Percentiles rank a stretch among this genome's conserved stretches.
phyloP scores from a whole-genome alignment of 2,329 filamentous ascomycete species.

The Aureobasidium vineae region DNA sequence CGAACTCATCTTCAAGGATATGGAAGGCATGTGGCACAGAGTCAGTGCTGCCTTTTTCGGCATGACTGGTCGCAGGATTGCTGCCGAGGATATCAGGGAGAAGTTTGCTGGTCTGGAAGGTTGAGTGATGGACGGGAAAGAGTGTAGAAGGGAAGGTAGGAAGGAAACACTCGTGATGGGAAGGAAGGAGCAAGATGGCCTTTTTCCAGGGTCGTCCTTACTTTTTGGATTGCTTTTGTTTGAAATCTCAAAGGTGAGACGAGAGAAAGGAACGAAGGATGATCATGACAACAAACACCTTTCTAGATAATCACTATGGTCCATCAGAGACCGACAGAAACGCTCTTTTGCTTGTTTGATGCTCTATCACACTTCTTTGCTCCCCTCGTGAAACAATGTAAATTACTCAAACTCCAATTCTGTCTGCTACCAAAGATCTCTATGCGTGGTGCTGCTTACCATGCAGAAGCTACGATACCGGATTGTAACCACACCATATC shows the following conservation, averaged over 20 bases:
- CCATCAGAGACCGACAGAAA: neutral
- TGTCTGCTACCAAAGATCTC: no score
- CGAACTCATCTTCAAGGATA: slow-evolving; percentile 46
- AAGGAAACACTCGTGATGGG: neutral
- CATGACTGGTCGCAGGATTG: slow-evolving; percentile 51
- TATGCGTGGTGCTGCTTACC: no score
- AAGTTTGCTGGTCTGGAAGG: slow-evolving; percentile 58
- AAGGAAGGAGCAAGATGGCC: neutral
- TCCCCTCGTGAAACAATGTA: no score
- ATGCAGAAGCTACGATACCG: no score
- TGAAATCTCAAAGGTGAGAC: neutral
- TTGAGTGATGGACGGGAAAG: neutral
- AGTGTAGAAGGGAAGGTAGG: neutral
- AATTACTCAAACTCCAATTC: no score
- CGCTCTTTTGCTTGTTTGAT: neutral
- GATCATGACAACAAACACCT: neutral
- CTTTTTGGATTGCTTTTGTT: neutral
- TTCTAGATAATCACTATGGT: neutral
- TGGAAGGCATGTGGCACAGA: slow-evolving; percentile 47
- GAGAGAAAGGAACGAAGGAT: neutral
- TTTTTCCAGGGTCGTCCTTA: neutral
- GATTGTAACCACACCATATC: no score
- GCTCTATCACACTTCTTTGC: neutral
- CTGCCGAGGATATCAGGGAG: slow-evolving; percentile 59
- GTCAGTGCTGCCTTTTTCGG: slow-evolving; percentile 51